These are phyloP conservation scores for Cercospora sp. DNA, from an alignment of 2,329 filamentous ascomycete species.

Conservation along the genomic window DNA sequence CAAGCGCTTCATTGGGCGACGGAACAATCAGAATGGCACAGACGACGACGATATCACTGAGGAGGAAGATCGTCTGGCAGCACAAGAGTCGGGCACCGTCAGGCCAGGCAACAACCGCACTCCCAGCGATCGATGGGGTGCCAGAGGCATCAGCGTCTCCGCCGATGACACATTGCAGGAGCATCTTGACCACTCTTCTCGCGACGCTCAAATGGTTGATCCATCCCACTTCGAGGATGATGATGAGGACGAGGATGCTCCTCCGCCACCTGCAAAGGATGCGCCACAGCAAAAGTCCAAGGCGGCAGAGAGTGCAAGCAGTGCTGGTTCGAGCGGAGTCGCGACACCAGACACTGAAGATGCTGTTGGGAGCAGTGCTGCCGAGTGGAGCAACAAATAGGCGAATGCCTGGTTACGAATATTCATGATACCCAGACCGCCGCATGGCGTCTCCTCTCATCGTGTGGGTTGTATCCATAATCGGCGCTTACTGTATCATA, in stretches of 20 bases:
- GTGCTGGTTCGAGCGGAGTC: slow-evolving; percentile 25
- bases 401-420: slow-evolving; percentile 14
- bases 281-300: slow-evolving; percentile 14
- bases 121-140: slow-evolving; percentile 55
- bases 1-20: slow-evolving; percentile 69
- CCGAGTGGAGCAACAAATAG: slow-evolving; percentile 17
- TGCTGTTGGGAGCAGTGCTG: slow-evolving; percentile 12
- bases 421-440: slow-evolving; percentile 22
- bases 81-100: slow-evolving; percentile 37
- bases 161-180: slow-evolving; percentile 56
- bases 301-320: slow-evolving; percentile 27
- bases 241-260: slow-evolving; percentile 42
- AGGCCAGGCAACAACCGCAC: slow-evolving; percentile 29
- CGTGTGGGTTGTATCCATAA: slow-evolving; percentile 7
- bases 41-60: slow-evolving; percentile 58
- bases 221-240: slow-evolving; percentile 52
- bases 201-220: slow-evolving; percentile 45
- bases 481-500: slow-evolving; percentile 15
- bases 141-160: slow-evolving; percentile 59
- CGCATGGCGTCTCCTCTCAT: background rate
- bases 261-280: slow-evolving; percentile 38
- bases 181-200: slow-evolving; percentile 31
- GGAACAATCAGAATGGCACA: slow-evolving; percentile 35
- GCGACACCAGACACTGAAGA: slow-evolving; percentile 13
- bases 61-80: slow-evolving; percentile 57